Evolutionary conservation across 805 yeast genomes (phyloP), one percentile per base, ranked within the genome.

Genomic region (Cyberlindnera euphorbiae): DNA sequence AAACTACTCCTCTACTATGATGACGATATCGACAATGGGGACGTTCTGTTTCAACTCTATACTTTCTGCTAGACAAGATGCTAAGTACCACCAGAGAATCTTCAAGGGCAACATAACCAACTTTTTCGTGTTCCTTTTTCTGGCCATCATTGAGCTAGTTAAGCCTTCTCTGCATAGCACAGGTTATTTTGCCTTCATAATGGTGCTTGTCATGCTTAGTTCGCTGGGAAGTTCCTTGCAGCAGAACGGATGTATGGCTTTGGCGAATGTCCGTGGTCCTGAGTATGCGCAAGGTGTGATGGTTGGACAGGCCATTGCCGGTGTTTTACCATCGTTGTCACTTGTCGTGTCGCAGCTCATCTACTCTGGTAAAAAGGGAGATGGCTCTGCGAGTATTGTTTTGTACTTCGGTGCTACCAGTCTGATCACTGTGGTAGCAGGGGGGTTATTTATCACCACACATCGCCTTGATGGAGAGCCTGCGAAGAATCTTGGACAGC

Each of bases 221-320:
- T 70, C 95, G 4, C 48, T 81, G 32, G 94, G 95, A 12, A 78
- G 93, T 2, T 80, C 94, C 23, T 62, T 80, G 45, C 81, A 93
- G 2, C 98, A 90, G 52, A 90, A 86, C 52, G 97, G 97, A 10
- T 71, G 84, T 8, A 77, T 89, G 78, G 95, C 97, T 5, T 69
- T 86, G 27, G 93, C 82, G 3, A 84, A 85, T 50, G 76, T 82
- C 1, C 67, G 77, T 53, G 89, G 93, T 4, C 70, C 86, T 1
- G 71, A 77, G 11, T 84, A 75, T 55, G 89, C 95, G 9, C 96
- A 93, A 52, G 94, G 84, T 0, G 82, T 82, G 2, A 85, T 93
- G 82, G 89, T 89, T 4, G 98, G 98, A 2, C 96, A 90, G 58
- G 96, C 95, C 0, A 64, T 90, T 13, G 87, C 97, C 0, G 98